Evolutionary conservation across 768 basidiomycete species (phyloP).

Genomic region (Mycena leptocephala): DNA sequence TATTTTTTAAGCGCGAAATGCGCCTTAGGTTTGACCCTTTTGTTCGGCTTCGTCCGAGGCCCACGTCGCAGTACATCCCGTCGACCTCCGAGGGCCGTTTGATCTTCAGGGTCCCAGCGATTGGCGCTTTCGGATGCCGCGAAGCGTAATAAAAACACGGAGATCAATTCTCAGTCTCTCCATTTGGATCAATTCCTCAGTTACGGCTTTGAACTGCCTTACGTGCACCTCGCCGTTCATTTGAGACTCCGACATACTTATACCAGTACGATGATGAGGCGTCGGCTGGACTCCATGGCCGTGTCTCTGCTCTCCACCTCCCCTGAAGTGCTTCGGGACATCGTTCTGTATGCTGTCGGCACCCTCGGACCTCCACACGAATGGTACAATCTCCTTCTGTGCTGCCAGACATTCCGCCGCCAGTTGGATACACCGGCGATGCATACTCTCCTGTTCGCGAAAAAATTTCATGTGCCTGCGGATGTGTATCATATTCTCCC

Average conservation of each 20-base stretch:
- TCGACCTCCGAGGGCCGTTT: conserved; percentile 24
- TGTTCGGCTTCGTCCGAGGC: conserved; percentile 6
- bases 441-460: conserved; percentile 57
- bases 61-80: neutral
- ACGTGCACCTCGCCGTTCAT: conserved; percentile 27
- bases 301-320: conserved; percentile 27
- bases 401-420: conserved; percentile 23
- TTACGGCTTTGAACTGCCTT: conserved; percentile 12
- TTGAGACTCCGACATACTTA: conserved; percentile 26
- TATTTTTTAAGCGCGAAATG: neutral
- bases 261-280: neutral
- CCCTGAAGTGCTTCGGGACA: conserved; percentile 27
- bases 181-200: conserved; percentile 17
- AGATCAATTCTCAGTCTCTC: conserved; percentile 26
- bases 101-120: conserved; percentile 30
- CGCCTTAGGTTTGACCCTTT: neutral
- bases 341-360: conserved; percentile 18
- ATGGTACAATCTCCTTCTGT: conserved; percentile 30
- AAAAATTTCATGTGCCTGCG: conserved; percentile 66
- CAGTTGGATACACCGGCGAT: conserved; percentile 31
- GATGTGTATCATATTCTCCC: conserved; percentile 57
- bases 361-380: conserved; percentile 25
- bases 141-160: conserved; percentile 23
- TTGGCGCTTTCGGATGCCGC: conserved; percentile 26
- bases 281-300: neutral